Percentiles rank a stretch among this genome's conserved stretches.
These are phyloP conservation scores for Termitomyces sp. DNA, from an alignment of 1,284 basidiomycete genomes.

Conservation along the genomic window DNA sequence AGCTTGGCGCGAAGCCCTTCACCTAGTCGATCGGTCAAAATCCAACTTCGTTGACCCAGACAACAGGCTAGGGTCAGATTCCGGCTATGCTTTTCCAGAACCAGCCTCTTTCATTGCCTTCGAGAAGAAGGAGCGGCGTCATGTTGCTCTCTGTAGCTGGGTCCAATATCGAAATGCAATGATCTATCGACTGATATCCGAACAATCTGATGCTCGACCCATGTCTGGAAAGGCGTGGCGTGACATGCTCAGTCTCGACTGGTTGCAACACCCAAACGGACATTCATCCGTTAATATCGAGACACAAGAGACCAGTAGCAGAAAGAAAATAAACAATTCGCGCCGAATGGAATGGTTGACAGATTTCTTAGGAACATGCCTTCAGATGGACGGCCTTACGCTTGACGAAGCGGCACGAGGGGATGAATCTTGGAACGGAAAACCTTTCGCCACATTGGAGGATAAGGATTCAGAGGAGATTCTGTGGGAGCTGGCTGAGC, in stretches of 20 bases:
- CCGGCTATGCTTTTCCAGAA: slow-evolving; percentile 2
- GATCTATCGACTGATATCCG: not conserved
- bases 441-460: not conserved
- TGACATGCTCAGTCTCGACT: slow-evolving; percentile 2
- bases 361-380: too few species aligned
- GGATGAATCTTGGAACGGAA: not conserved
- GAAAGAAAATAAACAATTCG: too few species aligned
- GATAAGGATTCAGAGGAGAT: slow-evolving; percentile 2
- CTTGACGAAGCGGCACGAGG: too few species aligned
- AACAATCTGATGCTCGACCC: not conserved
- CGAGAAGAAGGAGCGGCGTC: not conserved
- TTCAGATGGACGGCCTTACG: too few species aligned
- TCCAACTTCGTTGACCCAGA: not conserved
- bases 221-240: too few species aligned
- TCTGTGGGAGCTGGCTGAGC: slow-evolving; percentile 6
- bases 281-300: too few species aligned
- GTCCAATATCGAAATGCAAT: not conserved
- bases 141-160: slow-evolving; percentile 1
- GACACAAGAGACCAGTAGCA: too few species aligned
- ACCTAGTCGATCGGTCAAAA: not conserved
- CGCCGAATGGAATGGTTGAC: too few species aligned
- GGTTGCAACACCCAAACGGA: too few species aligned
- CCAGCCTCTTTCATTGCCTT: not conserved
- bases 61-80: not conserved
- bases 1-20: not conserved